phyloP scores from a whole-genome alignment of 164 flowering plant genomes.

The Sedum album region DNA sequence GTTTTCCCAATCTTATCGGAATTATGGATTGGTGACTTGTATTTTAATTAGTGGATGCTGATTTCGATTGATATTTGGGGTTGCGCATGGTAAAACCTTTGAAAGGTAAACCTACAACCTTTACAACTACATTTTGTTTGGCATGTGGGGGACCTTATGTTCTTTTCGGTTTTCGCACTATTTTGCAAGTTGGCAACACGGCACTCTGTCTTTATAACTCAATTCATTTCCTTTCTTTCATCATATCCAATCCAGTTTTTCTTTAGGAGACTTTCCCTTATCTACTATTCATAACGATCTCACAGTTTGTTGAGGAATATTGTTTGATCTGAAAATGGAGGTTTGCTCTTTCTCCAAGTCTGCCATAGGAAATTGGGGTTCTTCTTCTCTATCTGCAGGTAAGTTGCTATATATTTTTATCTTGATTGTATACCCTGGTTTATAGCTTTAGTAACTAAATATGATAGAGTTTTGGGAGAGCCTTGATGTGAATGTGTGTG shows the following conservation, averaged over 20 bases:
- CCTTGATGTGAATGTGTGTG: neutral
- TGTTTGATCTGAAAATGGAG: conserved; percentile 18
- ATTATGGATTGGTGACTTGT: neutral
- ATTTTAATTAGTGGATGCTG: neutral
- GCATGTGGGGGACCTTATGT: neutral
- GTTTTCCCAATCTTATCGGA: neutral
- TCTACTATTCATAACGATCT: neutral
- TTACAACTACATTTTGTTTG: neutral
- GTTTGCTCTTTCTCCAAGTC: conserved; percentile 20
- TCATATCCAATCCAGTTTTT: neutral
- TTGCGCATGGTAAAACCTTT: neutral
- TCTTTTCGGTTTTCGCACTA: neutral
- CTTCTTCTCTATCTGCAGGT: conserved; percentile 22
- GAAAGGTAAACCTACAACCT: neutral
- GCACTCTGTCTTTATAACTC: neutral
- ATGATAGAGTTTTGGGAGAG: neutral
- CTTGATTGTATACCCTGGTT: neutral
- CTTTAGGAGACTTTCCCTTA: neutral
- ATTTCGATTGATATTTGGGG: neutral
- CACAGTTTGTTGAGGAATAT: neutral
- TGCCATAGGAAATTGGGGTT: conserved; percentile 8
- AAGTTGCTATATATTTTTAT: neutral
- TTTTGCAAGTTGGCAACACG: neutral
- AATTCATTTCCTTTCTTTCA: neutral
- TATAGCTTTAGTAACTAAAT: neutral